Evolutionary conservation across 2,329 filamentous ascomycete genomes (phyloP).

Genomic region (Ophiosphaerella korrae): DNA sequence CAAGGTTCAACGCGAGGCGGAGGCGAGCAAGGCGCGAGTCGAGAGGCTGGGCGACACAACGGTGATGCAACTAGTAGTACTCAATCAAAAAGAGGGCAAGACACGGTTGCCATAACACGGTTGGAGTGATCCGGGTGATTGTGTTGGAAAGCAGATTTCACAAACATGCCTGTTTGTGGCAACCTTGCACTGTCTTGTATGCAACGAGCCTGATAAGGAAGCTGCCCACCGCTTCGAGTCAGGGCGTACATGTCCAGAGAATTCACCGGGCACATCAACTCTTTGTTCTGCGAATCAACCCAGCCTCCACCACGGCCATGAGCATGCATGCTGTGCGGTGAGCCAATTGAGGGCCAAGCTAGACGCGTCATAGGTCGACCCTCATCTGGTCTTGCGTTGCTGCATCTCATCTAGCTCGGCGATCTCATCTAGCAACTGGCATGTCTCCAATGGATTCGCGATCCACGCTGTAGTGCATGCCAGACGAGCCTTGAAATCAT

Average conservation of each 20-base stretch:
- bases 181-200: slow-evolving; percentile 6
- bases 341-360: too few relatives aligned
- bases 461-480: slow-evolving; percentile 98
- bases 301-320: too few relatives aligned
- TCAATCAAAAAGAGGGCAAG: too few relatives aligned
- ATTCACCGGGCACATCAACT: neutral
- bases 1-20: neutral
- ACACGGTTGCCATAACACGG: too few relatives aligned
- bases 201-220: slow-evolving; percentile 13
- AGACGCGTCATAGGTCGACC: neutral
- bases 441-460: slow-evolving; percentile 87
- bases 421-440: slow-evolving; percentile 85
- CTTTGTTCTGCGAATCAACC: neutral
- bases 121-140: too few relatives aligned
- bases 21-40: slow-evolving; percentile 12
- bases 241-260: slow-evolving; percentile 7
- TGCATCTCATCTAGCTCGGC: slow-evolving; percentile 50
- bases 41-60: neutral
- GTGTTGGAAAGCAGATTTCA: too few relatives aligned
- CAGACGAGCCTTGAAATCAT: slow-evolving; percentile 94
- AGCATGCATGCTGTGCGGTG: too few relatives aligned
- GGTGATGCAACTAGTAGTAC: neutral
- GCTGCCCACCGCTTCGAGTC: slow-evolving; percentile 19
- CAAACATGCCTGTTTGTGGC: too few relatives aligned
- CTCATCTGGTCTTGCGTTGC: slow-evolving; percentile 43